These are phyloP conservation scores for Schizophyllum commune DNA, from an alignment of 1,284 basidiomycete genomes.

Conservation along the genomic window DNA sequence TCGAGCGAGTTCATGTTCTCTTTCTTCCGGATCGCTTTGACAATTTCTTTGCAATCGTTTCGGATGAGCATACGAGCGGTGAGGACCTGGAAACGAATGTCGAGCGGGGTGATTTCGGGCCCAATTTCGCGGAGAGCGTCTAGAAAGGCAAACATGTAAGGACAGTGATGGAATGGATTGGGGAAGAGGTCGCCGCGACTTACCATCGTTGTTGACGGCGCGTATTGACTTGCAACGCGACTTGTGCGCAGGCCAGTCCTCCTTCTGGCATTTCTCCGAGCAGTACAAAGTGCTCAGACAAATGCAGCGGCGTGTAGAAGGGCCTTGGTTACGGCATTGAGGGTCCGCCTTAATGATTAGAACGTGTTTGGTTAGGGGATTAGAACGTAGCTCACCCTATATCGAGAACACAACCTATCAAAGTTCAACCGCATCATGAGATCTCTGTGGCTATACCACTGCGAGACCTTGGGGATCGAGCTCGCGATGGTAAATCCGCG, in stretches of 20 bases:
- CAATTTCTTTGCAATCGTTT: neutral
- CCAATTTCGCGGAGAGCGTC: no score
- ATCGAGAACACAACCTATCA: neutral
- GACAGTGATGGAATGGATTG: neutral
- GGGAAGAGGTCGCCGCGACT: neutral
- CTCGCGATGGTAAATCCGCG: neutral
- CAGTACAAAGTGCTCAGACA: neutral
- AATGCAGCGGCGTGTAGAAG: neutral
- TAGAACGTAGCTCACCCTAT: neutral
- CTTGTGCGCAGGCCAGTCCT: neutral
- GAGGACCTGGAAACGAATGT: neutral
- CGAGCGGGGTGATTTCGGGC: neutral
- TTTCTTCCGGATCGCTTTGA: neutral
- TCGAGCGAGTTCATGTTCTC: neutral
- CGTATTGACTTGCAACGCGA: neutral
- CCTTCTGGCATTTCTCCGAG: neutral
- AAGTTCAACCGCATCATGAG: neutral
- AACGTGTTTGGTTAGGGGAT: neutral
- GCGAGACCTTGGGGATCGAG: neutral
- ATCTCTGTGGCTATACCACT: neutral
- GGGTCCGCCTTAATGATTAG: neutral
- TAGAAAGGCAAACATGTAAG: neutral
- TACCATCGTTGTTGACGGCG: neutral
- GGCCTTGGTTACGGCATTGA: neutral
- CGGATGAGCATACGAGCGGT: neutral